Percentiles rank a stretch among this genome's conserved stretches.
phyloP scores from a whole-genome alignment of 2,329 filamentous ascomycete genomes.

The Diplodia intermedia region DNA sequence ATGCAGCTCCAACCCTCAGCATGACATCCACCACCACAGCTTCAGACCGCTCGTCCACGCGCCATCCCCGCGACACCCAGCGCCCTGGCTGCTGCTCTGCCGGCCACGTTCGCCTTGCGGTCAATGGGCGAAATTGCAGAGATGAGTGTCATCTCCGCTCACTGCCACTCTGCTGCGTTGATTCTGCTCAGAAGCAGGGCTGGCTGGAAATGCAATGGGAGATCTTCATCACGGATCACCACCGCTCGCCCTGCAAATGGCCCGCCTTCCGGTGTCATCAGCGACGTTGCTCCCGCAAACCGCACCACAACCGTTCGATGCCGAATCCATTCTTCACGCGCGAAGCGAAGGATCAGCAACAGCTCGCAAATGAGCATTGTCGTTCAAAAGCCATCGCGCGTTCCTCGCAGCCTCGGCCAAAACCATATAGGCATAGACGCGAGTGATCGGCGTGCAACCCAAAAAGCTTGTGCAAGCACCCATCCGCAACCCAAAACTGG shows the following conservation, averaged over 20 bases:
- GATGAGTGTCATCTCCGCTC: slow-evolving; percentile 4
- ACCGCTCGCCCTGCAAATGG: background rate
- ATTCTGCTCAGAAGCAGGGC: background rate
- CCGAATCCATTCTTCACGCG: background rate
- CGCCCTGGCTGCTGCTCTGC: background rate
- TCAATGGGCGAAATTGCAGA: slow-evolving; percentile 6
- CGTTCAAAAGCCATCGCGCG: background rate
- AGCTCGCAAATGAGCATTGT: slow-evolving; percentile 6
- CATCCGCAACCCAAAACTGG: background rate
- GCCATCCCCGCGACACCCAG: too few relatives aligned
- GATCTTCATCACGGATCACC: slow-evolving; percentile 25
- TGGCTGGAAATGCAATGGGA: slow-evolving; percentile 11
- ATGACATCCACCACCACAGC: slow-evolving; percentile 2
- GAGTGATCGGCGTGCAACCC: slow-evolving; percentile 13
- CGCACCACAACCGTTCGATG: background rate
- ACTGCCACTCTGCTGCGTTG: background rate
- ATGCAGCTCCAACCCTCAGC: background rate
- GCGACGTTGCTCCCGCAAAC: background rate
- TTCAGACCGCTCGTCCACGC: background rate
- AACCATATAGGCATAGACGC: background rate
- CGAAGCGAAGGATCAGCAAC: background rate
- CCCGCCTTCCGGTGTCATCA: background rate
- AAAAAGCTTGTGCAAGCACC: slow-evolving; percentile 21
- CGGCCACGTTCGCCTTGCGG: background rate
- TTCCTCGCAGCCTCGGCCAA: too few relatives aligned